Conservation (phyloP, 768 basidiomycete genomes). For the Tephrocybe sp. region DNA sequence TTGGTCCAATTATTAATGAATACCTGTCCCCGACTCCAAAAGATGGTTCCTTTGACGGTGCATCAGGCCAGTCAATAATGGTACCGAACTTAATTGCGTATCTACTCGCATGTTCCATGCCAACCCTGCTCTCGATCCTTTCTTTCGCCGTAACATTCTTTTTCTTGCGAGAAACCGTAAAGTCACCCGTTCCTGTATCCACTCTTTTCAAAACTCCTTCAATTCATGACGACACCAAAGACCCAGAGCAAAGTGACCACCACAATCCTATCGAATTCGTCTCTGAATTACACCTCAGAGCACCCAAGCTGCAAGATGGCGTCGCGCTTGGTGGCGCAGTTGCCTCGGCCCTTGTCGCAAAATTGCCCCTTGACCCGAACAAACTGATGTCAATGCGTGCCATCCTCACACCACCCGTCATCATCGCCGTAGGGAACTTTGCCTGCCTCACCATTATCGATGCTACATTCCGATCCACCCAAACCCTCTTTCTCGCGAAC, state of each 20-base stretch:
- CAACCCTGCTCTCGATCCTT: constrained; percentile 53
- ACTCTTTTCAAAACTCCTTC: constrained; percentile 16
- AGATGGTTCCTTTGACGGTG: constrained; percentile 39
- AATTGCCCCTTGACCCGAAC: constrained; percentile 1
- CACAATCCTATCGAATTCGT: not conserved
- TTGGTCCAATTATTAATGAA: constrained; percentile 58
- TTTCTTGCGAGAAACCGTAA: constrained; percentile 53
- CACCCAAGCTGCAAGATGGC: constrained; percentile 15
- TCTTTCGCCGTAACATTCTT: constrained; percentile 50
- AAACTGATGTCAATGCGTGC: constrained; percentile 46
- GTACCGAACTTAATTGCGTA: constrained; percentile 54
- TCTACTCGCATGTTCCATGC: constrained; percentile 65
- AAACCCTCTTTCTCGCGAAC: constrained; percentile 68
- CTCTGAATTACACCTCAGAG: not conserved
- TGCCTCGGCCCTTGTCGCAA: constrained; percentile 1
- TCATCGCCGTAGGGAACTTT: constrained; percentile 64
- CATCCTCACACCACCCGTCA: constrained; percentile 48
- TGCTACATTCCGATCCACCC: constrained; percentile 58
- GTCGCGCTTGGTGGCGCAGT: not conserved
- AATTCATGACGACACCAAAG: not conserved
- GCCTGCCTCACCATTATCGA: constrained; percentile 60
- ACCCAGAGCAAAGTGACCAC: not conserved
- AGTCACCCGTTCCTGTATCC: constrained; percentile 21
- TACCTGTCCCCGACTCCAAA: constrained; percentile 43
- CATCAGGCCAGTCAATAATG: constrained; percentile 34